These are phyloP conservation scores for Trichoderma sp. DNA, from an alignment of 2,329 filamentous ascomycete genomes.

Conservation along the genomic window DNA sequence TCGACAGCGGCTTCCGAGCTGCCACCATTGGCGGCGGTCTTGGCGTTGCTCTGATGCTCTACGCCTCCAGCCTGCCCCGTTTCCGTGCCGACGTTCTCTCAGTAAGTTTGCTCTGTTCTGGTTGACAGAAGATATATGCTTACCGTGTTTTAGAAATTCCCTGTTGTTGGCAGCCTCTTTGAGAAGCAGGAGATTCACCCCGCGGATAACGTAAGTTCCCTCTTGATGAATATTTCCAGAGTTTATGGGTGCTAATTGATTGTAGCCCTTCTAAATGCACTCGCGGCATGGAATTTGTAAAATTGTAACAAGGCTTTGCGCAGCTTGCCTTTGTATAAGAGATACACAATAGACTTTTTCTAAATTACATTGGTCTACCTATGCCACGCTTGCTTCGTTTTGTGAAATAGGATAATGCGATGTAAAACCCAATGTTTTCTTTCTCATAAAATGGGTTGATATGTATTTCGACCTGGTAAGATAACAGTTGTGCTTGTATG, in stretches of 20 bases:
- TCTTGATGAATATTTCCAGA: background rate
- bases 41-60: constrained; percentile 57
- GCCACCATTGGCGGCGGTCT: constrained; percentile 57
- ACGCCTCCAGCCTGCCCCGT: constrained; percentile 59
- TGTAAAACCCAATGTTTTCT: background rate
- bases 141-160: constrained; percentile 46
- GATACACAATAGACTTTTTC: constrained; percentile 37
- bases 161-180: constrained; percentile 51
- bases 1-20: constrained; percentile 47
- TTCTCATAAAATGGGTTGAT: background rate
- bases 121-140: background rate
- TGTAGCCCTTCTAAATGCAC: constrained; percentile 41
- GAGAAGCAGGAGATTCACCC: constrained; percentile 53
- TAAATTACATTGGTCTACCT: background rate
- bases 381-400: background rate
- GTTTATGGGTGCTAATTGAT: constrained; percentile 24
- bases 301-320: constrained; percentile 28
- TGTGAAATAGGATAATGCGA: background rate
- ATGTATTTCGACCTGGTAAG: background rate
- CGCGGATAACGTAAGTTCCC: constrained; percentile 58
- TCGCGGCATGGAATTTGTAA: constrained; percentile 20
- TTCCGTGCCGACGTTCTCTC: constrained; percentile 58
- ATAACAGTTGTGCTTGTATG: background rate
- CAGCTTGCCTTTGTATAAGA: constrained; percentile 38
- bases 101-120: constrained; percentile 37